Evolutionary conservation across 371 early-diverging fungal genomes (phyloP).

Genomic region (Mortierella sp.): DNA sequence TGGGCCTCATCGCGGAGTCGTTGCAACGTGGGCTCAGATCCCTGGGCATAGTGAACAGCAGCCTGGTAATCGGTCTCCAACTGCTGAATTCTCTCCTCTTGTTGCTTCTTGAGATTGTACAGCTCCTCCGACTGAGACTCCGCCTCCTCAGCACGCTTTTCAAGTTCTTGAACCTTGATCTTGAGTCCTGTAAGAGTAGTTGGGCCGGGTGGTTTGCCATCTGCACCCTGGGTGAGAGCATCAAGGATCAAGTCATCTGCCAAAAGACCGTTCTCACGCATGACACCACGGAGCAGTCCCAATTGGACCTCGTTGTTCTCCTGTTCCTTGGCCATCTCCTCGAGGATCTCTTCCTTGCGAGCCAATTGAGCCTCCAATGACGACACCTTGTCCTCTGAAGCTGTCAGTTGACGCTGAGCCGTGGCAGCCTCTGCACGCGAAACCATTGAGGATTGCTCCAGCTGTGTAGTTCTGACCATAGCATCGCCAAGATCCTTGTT

Average conservation of each 20-base stretch:
- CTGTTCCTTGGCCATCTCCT: conserved; percentile 65
- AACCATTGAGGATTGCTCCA: conserved; percentile 68
- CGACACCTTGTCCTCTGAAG: conserved; percentile 68
- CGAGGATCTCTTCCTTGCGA: conserved; percentile 65
- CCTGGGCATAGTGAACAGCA: conserved; percentile 57
- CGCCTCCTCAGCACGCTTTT: conserved; percentile 25
- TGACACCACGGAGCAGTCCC: conserved; percentile 70
- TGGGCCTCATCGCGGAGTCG: conserved; percentile 53
- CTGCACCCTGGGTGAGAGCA: conserved; percentile 32
- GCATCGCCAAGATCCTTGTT: conserved; percentile 62
- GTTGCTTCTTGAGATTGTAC: conserved; percentile 29
- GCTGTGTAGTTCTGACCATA: conserved; percentile 65
- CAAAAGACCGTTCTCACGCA: conserved; percentile 65
- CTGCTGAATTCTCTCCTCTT: conserved; percentile 46
- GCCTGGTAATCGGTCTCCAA: conserved; percentile 57
- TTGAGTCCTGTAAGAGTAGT: conserved; percentile 29
- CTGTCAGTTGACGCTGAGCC: conserved; percentile 63
- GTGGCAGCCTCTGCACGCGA: conserved; percentile 66
- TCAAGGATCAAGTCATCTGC: conserved; percentile 52
- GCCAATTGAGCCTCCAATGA: conserved; percentile 59
- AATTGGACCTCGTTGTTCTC: conserved; percentile 77
- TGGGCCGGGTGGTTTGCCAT: conserved; percentile 14
- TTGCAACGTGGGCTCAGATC: conserved; percentile 52
- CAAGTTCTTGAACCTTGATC: conserved; percentile 27
- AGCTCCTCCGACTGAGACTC: conserved; percentile 30